Evolutionary conservation across 75 land plant genomes (phyloP).

Genomic region (Cupressus sempervirens): DNA sequence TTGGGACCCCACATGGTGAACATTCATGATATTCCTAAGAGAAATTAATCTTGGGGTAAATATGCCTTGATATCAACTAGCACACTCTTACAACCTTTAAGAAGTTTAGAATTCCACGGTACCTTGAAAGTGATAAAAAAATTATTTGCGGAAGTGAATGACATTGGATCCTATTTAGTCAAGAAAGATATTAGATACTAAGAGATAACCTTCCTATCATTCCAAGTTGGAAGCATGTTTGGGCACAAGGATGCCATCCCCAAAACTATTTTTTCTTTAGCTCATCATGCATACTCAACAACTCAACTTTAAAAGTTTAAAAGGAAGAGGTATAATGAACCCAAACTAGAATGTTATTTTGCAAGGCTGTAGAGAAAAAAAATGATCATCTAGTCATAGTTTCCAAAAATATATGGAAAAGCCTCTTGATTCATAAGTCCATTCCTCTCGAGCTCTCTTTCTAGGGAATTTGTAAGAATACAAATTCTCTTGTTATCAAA

Average conservation of each 20-base stretch:
- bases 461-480: no score
- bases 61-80: no score
- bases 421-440: not conserved
- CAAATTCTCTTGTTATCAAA: no score
- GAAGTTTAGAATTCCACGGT: not conserved
- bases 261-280: not conserved
- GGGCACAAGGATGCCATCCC: not conserved
- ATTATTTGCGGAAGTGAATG: not conserved
- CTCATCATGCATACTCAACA: not conserved
- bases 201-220: not conserved
- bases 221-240: not conserved
- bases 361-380: not conserved
- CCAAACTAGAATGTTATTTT: not conserved
- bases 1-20: not conserved
- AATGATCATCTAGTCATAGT: not conserved
- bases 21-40: not conserved
- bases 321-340: not conserved
- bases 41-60: not conserved
- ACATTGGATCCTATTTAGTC: not conserved
- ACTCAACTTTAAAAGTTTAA: not conserved
- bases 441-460: no score
- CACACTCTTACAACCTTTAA: not conserved
- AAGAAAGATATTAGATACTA: not conserved
- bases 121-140: not conserved
- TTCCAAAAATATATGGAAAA: not conserved